phyloP scores from a whole-genome alignment of 23 red algal genomes.

The Chondrus crispus region DNA sequence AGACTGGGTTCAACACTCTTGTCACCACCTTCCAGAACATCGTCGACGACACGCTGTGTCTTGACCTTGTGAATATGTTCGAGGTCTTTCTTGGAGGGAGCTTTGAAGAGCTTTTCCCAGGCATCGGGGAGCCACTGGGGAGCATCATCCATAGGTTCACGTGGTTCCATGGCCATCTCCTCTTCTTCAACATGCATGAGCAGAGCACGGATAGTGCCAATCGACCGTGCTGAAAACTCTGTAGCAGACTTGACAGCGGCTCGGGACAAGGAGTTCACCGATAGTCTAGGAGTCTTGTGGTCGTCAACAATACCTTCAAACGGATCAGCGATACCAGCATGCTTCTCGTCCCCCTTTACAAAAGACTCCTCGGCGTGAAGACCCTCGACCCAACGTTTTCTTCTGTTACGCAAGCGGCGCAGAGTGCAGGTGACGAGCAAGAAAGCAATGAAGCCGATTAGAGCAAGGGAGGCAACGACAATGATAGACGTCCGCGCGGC shows the following conservation, averaged over 20 bases:
- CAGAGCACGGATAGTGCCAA: constrained; percentile 1
- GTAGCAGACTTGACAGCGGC: constrained; percentile 32
- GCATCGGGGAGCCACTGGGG: constrained; percentile 34
- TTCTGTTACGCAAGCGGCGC: constrained; percentile 3
- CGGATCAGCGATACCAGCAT: constrained; percentile 20
- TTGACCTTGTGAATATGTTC: constrained; percentile 17
- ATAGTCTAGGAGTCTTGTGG: not conserved
- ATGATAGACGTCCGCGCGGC: constrained; percentile 39
- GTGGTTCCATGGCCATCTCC: not conserved
- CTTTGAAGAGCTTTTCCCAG: constrained; percentile 37
- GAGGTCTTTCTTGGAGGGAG: constrained; percentile 30
- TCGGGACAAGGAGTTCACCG: not conserved
- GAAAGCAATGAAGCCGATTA: constrained; percentile 1
- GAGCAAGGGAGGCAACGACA: constrained; percentile 22
- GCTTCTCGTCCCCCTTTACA: constrained; percentile 1
- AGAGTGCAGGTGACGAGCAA: not conserved
- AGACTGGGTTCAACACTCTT: constrained; percentile 62
- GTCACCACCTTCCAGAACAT: constrained; percentile 29
- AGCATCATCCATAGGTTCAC: constrained; percentile 25
- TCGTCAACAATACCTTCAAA: constrained; percentile 43
- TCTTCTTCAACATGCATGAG: constrained; percentile 6
- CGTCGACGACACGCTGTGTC: constrained; percentile 43
- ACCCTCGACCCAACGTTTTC: constrained; percentile 27
- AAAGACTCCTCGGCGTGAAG: constrained; percentile 36
- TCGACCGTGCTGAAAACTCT: constrained; percentile 25